Evolutionary conservation across 75 land plant species (phyloP), one percentile per base, ranked within the genome.

Genomic region (Cunninghamia lanceolata): DNA sequence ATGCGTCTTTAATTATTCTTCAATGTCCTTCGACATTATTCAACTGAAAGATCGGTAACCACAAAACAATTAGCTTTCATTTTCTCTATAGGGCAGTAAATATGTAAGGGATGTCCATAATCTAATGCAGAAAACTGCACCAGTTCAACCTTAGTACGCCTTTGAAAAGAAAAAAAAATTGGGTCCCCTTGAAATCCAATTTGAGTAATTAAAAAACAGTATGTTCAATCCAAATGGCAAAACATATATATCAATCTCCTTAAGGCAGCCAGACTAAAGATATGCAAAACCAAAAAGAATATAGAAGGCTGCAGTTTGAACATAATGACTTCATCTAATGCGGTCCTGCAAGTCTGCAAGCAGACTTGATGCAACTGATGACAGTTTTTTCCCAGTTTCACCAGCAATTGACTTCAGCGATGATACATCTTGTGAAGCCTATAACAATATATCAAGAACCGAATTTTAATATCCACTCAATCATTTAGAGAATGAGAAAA

Each of bases 341-440:
- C 92, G 91, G 87, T 91, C 92, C 84, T 91, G 92, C 47, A 91
- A 87, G 77, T 89, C 92, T 43, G 91, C 77, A 56, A 89, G 25
- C 30, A 91, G 75, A 59, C 87, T 91, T 32, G 92, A 91, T 39
- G 93, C 93, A 45, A 91, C 71, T 39, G 92, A 90, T 28, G 87
- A 82, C 59, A 91, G 82, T 85, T 86, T 90, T 84, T 74, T 88
- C 34, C 89, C 93, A 52, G 92, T 91, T 85, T 91, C 83, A 56
- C 93, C 92, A 42, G 93, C 92, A 39, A 92, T 90, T 52, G 85
- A 47, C 39, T 91, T 90, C 85, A 92, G 45, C 1, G 90, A 74
- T 35, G 89, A 88, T 76, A 92, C 85, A 85, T 91, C 92, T 86
- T 90, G 87, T 68, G 92, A 90, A 79, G 89, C 92, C 92, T 91